Conservation (phyloP, 1,139 yeast species). For the Geotrichum citri-aurantii region DNA sequence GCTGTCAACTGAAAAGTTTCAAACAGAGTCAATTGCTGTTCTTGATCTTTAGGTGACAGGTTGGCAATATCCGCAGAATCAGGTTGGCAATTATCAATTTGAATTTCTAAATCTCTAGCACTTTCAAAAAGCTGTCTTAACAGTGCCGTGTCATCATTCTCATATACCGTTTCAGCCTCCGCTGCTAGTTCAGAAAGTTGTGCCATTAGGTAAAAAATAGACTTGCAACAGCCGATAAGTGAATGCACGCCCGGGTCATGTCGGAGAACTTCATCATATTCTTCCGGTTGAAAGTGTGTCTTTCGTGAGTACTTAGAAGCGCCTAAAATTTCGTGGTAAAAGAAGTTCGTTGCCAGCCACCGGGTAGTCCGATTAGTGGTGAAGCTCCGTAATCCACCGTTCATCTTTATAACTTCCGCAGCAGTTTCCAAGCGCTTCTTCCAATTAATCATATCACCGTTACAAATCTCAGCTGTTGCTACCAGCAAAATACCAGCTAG, state of each 20-base stretch:
- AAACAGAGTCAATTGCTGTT: conserved; percentile 62
- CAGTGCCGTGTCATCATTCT: background rate
- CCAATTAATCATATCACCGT: conserved; percentile 73
- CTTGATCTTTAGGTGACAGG: conserved; percentile 49
- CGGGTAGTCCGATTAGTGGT: conserved; percentile 54
- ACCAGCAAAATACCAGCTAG: conserved; percentile 62
- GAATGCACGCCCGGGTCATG: conserved; percentile 50
- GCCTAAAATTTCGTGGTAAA: conserved; percentile 73
- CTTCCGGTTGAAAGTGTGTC: conserved; percentile 32
- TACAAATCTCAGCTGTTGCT: conserved; percentile 68
- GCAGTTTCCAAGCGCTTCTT: conserved; percentile 56
- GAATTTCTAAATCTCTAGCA: conserved; percentile 46
- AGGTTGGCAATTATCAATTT: conserved; percentile 51
- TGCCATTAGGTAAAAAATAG: conserved; percentile 58
- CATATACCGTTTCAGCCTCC: conserved; percentile 33
- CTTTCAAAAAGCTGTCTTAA: conserved; percentile 20
- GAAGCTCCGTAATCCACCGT: conserved; percentile 53
- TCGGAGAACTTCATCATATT: conserved; percentile 48
- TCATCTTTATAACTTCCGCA: conserved; percentile 48
- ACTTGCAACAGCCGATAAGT: conserved; percentile 65
- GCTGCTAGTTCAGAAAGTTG: conserved; percentile 60
- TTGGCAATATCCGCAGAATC: conserved; percentile 45
- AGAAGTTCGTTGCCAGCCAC: conserved; percentile 76
- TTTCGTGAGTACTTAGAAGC: conserved; percentile 42
- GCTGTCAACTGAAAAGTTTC: conserved; percentile 70